phyloP scores from a whole-genome alignment of 2,329 filamentous ascomycete species.

The Fusarium torreyae region DNA sequence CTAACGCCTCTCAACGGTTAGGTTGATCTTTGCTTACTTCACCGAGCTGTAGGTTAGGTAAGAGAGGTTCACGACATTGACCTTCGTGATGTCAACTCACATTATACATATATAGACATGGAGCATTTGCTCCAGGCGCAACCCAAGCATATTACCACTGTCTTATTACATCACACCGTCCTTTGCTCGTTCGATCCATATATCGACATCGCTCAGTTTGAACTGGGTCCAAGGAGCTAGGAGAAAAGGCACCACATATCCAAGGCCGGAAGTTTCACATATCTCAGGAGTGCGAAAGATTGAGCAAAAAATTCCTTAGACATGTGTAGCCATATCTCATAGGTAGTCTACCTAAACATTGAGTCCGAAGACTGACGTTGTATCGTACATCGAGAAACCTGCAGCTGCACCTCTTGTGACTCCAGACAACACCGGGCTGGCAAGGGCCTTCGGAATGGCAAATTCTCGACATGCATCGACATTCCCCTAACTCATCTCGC shows the following conservation, averaged over 20 bases:
- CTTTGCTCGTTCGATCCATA: neutral
- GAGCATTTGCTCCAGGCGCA: conserved; percentile 2
- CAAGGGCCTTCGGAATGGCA: conserved; percentile 1
- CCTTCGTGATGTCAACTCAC: conserved; percentile 4
- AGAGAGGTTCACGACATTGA: neutral
- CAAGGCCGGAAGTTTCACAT: neutral
- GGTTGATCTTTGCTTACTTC: neutral
- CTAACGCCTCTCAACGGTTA: neutral
- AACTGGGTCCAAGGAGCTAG: neutral
- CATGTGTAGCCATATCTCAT: neutral
- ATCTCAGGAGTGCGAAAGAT: neutral
- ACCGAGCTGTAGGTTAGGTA: neutral
- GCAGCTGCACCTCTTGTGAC: conserved; percentile 1
- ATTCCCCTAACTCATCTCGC: conserved; percentile 9
- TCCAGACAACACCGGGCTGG: neutral
- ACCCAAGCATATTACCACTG: neutral
- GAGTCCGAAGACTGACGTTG: neutral
- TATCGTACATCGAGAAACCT: neutral
- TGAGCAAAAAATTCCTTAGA: neutral
- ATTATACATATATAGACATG: neutral
- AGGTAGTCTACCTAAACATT: too few relatives aligned
- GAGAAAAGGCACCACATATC: neutral
- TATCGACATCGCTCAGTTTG: neutral
- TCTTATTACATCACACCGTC: neutral
- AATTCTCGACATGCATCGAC: conserved; percentile 15